phyloP scores from a whole-genome alignment of 345 rosid genomes.

The Iberis pinnata region DNA sequence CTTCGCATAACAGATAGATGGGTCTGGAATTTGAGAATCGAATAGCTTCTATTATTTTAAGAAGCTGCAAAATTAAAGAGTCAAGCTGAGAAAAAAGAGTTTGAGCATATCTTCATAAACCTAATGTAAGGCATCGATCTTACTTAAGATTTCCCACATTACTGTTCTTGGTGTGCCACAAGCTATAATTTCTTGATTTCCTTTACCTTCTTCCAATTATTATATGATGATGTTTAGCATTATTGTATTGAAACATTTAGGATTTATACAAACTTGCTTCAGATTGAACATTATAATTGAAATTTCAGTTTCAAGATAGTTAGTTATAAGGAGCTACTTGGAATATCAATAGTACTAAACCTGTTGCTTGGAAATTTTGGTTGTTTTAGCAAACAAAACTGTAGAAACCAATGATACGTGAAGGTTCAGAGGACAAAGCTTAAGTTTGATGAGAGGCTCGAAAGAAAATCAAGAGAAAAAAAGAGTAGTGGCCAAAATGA shows the following conservation, averaged over 20 bases:
- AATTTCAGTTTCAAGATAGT: too few species aligned
- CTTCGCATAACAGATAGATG: too few species aligned
- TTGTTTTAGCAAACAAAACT: conserved; percentile 57
- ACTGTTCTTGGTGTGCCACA: conserved; percentile 93
- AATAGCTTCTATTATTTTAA: conserved; percentile 74
- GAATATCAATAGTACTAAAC: too few species aligned
- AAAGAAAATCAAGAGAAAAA: conserved; percentile 40
- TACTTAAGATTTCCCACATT: conserved; percentile 81
- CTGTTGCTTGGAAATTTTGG: too few species aligned
- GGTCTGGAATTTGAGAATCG: conserved; percentile 87
- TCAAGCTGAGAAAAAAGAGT: conserved; percentile 71
- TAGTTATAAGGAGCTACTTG: conserved; percentile 27
- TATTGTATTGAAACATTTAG: too few species aligned
- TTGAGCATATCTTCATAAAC: conserved; percentile 64
- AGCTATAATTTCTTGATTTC: too few species aligned
- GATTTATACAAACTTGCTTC: too few species aligned
- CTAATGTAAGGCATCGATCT: conserved; percentile 59
- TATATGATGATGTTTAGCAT: too few species aligned
- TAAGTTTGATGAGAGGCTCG: conserved; percentile 45
- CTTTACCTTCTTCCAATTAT: too few species aligned
- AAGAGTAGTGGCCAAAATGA: conserved; percentile 30
- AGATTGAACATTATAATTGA: too few species aligned
- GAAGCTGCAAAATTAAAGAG: conserved; percentile 82
- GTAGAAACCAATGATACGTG: conserved; percentile 91
- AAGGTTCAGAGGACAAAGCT: conserved; percentile 65